Base-by-base conservation (phyloP, 1,139 yeast genomes). In the Pichia sp. region DNA sequence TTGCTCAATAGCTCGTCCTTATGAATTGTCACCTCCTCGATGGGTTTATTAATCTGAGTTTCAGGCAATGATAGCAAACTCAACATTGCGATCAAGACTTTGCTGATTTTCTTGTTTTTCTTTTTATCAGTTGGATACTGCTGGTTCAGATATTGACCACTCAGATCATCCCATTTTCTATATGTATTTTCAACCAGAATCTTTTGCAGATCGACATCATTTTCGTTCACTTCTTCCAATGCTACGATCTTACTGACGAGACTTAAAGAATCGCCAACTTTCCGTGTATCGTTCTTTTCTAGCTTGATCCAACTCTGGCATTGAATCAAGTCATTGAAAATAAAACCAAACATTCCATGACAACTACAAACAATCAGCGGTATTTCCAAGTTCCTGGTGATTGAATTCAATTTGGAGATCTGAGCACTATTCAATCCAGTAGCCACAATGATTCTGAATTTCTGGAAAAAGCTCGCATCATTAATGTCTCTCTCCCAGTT, bases 311-410 rank as follows among this genome's bases (percentile, higher is more conserved):
- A 65, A 33, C 79, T 75, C 38, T 69, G 67, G 62, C 86, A 90
- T 44, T 71, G 63, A 26, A 87, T 75, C 49, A 92, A 69, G 62
- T 94, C 98, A 3, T 81, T 80, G 57, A 90, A 79, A 2, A 86
- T 73, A 58, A 78, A 85, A 1, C 96, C 97, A 60, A 76, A 87
- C 61, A 88, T 66, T 0, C 98, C 98, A 60, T 83, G 85, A 7
- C 79, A 60, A 0, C 82, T 84, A 0, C 86, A 67, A 4, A 77
- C 72, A 60, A 85, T 87, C 37, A 92, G 68, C 2, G 95, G 86
- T 33, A 81, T 73, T 33, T 68, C 68, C 29, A 72, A 65, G 2
- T 58, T 47, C 53, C 97, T 73, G 3, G 90, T 72, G 29, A 72
- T 62, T 0, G 57, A 55, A 58, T 87, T 85, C 35, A 83, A 54